Evolutionary conservation across 2,329 filamentous ascomycete genomes (phyloP), one percentile per base, ranked within the genome.

Genomic region (Trichoderma asperellum): DNA sequence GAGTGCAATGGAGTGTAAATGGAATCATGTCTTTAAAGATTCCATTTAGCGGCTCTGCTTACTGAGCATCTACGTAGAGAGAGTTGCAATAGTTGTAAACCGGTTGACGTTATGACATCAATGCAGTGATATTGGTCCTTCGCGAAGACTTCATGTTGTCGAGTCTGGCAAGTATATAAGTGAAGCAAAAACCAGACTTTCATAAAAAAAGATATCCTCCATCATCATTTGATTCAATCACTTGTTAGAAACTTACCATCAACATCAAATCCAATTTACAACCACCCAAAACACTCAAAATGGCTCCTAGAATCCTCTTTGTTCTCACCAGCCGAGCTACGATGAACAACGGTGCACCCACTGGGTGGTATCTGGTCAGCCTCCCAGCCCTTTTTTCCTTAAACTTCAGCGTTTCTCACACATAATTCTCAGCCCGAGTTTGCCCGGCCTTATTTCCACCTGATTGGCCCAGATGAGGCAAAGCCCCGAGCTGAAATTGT

Each of bases 331-430:
- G 89, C 70, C 84, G 86, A 77, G 79, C 77, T 75, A 79, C 81
- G 77, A 83, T 88, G 74, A 71, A 70, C 57, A 60, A 66, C 77
- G 80, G 74, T 81, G 83, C 55, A 83, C 83, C 75, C 81, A 92
- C 90, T 0, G 91, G 91, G 71, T 93, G 91, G 91, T 93, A 87
- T 76, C 81, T 93, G 75, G 88, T 89, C 81, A 62, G 81, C 47
- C 32, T 7, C 16, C 24, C 14, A 71, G 7, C 10, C 10, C 10
- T 29, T 10, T 12, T 32, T 16, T 53, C 4, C 18, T 27, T 49
- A 11, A n/a, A 18, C 1, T 8, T 18, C 6, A 10, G n/a, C 27
- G 18, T 62, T 8, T 49, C 43, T 34, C 24, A 52, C 63, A 55
- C 29, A 40, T 27, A 32, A 43, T 43, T 8, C 52, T 14, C n/a